Evolutionary conservation across 306 rosid genomes (phyloP), one percentile per base, ranked within the genome.

Genomic region (Canavalia gladiata): DNA sequence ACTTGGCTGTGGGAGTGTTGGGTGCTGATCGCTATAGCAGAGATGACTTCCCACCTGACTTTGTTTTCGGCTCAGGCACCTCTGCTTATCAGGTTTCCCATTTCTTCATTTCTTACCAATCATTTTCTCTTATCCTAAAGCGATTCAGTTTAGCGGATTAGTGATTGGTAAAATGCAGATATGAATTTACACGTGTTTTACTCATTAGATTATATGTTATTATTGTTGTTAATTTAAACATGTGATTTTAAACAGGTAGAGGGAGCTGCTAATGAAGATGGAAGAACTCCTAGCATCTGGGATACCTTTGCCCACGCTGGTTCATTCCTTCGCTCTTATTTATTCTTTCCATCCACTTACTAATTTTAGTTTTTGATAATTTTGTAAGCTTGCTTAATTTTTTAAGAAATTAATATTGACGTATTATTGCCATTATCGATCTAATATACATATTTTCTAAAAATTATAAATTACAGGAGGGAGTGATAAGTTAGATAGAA

Each of bases 241-340:
- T 37, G 41, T 37, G 41, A 37, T 37, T 37, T 2, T 37, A 4
- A 37, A 47, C 66, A 92, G 97, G 91, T 88, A 66, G 97, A 93
- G 73, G 97, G 97, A 46, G 93, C 97, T 25, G 94, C 90, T 6
- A 69, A 68, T 8, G 77, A 93, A 80, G 97, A 93, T 75, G 94
- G 94, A 29, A 91, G 97, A 83, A 91, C 90, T 28, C 86, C 91
- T 0, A 88, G 97, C 89, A 87, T 93, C 35, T 90, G 90, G 94
- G 97, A 91, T 74, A 86, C 92, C 31, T 86, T 63, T 54, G 87
- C 89, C 0, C 86, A 90, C 59, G 87, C 76, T 64, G 93, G 97
- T 84, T 46, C 34, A 39, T 8, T 18, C 62, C n/a, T 0, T 37
- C 4, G 3, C 41, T 37, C 41, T 4, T 2, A 55, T 30, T 42